These are phyloP conservation scores for Eucalyptus pumila DNA, from an alignment of 345 rosid species.

Conservation along the genomic window DNA sequence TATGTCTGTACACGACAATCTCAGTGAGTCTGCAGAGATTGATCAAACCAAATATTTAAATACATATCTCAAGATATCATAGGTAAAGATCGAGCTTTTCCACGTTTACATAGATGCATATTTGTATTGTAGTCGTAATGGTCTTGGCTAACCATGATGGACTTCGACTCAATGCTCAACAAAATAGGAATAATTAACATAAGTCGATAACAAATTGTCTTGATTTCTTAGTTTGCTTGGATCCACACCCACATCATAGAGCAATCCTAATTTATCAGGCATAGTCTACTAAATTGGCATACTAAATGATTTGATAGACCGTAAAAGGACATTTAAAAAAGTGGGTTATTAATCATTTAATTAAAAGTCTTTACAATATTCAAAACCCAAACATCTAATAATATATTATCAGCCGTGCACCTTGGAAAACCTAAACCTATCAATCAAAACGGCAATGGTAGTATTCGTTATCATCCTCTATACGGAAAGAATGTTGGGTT, in stretches of 20 bases:
- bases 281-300: background rate
- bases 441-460: background rate
- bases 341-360: background rate
- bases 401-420: background rate
- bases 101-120: background rate
- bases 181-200: background rate
- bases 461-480: background rate
- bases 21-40: background rate
- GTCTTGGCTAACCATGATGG: background rate
- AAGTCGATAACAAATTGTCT: background rate
- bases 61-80: background rate
- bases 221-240: background rate
- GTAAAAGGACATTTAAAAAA: background rate
- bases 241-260: background rate
- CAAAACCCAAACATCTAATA: background rate
- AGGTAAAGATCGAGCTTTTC: background rate
- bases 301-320: background rate
- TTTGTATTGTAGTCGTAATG: background rate
- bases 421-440: background rate
- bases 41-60: background rate
- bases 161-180: background rate
- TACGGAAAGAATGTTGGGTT: background rate
- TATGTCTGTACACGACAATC: background rate
- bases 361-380: background rate
- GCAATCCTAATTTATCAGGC: background rate